Percentiles rank a stretch among this genome's conserved stretches.
These are phyloP conservation scores for Ophiostoma pallidulum DNA, from an alignment of 2,329 filamentous ascomycete genomes.

Conservation along the genomic window DNA sequence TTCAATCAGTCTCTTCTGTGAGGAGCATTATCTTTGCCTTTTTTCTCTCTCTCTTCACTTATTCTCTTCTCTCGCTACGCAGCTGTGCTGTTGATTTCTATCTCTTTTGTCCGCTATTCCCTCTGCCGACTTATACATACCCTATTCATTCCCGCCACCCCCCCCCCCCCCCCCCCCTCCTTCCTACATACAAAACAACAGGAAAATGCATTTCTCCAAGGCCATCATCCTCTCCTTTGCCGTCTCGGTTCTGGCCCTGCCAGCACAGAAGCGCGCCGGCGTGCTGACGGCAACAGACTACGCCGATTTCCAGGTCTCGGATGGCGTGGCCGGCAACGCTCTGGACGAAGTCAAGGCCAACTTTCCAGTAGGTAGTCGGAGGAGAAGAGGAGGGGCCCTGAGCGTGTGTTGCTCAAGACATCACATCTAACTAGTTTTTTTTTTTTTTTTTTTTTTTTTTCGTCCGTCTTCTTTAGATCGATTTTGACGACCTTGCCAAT, in stretches of 20 bases:
- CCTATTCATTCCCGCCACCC: background rate
- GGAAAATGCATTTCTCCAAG: constrained; percentile 31
- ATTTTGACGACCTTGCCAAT: constrained; percentile 33
- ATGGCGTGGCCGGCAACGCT: constrained; percentile 42
- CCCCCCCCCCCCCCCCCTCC: background rate
- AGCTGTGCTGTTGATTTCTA: constrained; percentile 17
- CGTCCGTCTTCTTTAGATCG: too few species aligned
- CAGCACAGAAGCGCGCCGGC: constrained; percentile 23
- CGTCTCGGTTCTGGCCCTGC: constrained; percentile 26
- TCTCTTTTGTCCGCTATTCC: background rate
- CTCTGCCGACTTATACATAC: constrained; percentile 1
- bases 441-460: too few species aligned
- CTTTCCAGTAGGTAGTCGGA: constrained; percentile 45
- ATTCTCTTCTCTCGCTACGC: constrained; percentile 9
- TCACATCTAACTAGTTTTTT: too few species aligned
- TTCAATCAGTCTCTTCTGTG: constrained; percentile 12
- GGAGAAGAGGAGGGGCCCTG: too few species aligned
- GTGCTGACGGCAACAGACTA: constrained; percentile 24
- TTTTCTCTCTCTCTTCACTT: constrained; percentile 6
- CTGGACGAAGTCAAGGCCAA: constrained; percentile 43
- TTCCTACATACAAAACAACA: constrained; percentile 1
- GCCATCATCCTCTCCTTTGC: constrained; percentile 28
- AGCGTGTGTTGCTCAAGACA: too few species aligned
- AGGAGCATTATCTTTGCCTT: constrained; percentile 11
- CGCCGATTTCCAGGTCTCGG: constrained; percentile 39